Conservation (phyloP, 805 yeast genomes). For the Nakazawaea holstii region DNA sequence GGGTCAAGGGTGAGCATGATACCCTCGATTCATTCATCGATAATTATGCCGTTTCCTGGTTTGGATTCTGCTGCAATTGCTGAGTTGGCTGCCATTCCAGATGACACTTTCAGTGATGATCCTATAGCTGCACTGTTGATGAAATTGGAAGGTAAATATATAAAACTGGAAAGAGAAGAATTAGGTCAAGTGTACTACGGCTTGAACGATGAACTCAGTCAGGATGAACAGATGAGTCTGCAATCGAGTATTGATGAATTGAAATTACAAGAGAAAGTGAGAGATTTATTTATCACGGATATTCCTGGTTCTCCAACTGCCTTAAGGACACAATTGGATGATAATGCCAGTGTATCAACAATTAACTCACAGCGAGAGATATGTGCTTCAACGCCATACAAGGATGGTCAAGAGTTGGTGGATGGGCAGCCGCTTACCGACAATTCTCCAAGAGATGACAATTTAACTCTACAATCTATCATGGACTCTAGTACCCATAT, state of each 20-base stretch:
- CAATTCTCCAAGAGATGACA: neutral
- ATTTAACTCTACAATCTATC: slow-evolving; percentile 33
- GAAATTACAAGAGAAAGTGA: slow-evolving; percentile 25
- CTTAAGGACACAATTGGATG: too few species aligned
- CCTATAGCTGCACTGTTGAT: slow-evolving; percentile 70
- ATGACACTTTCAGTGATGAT: slow-evolving; percentile 61
- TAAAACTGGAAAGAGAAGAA: slow-evolving; percentile 10
- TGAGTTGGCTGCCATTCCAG: slow-evolving; percentile 81
- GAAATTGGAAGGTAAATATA: slow-evolving; percentile 69
- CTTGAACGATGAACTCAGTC: slow-evolving; percentile 21
- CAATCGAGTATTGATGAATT: slow-evolving; percentile 21
- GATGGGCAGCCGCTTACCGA: neutral
- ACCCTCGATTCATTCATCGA: slow-evolving; percentile 24
- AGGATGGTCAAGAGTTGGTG: neutral
- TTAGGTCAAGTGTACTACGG: slow-evolving; percentile 17
- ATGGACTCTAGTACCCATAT: slow-evolving; percentile 55
- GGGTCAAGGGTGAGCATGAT: slow-evolving; percentile 19
- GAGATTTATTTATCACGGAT: slow-evolving; percentile 25
- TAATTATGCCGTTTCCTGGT: slow-evolving; percentile 38
- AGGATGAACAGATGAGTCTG: neutral
- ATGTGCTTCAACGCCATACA: slow-evolving; percentile 22
- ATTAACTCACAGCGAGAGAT: slow-evolving; percentile 1
- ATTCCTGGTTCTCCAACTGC: slow-evolving; percentile 11
- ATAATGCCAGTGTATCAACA: neutral
- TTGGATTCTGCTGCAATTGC: slow-evolving; percentile 56